Percentiles rank a stretch among this genome's conserved stretches.
Conservation (phyloP, 768 basidiomycete species). For the Suillus americanus region DNA sequence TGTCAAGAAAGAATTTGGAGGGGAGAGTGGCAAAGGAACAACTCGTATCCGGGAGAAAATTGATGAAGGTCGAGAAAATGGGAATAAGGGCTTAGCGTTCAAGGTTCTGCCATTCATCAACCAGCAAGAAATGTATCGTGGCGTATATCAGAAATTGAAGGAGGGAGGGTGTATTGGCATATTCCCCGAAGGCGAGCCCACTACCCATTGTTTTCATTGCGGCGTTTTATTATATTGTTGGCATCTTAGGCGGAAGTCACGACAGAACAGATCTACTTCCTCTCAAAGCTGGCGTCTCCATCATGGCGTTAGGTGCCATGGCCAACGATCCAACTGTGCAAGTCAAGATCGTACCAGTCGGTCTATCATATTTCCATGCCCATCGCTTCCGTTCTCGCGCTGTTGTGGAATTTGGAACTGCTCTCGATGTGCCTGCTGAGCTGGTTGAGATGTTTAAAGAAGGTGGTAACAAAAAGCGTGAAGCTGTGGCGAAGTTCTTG, state of each 20-base stretch:
- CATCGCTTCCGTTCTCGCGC: constrained; percentile 93
- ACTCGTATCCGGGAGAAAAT: constrained; percentile 64
- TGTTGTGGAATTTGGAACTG: constrained; percentile 93
- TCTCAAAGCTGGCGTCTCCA: constrained; percentile 94
- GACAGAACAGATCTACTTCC: constrained; percentile 96
- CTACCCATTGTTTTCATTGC: background rate
- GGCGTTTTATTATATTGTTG: background rate
- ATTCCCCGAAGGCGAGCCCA: constrained; percentile 86
- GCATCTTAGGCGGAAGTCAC: constrained; percentile 83
- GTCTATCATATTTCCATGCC: constrained; percentile 72
- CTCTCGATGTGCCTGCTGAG: constrained; percentile 89
- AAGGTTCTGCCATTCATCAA: constrained; percentile 87
- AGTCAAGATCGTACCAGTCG: constrained; percentile 91
- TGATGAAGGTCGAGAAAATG: constrained; percentile 55
- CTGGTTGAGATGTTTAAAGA: constrained; percentile 87
- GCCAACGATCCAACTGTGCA: constrained; percentile 81
- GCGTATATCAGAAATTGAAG: constrained; percentile 85
- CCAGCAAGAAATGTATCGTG: constrained; percentile 91
- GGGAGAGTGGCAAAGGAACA: constrained; percentile 76
- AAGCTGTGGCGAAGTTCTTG: constrained; percentile 86
- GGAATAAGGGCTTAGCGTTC: constrained; percentile 67
- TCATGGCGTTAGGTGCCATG: constrained; percentile 99
- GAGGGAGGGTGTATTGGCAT: constrained; percentile 93
- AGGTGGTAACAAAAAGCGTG: constrained; percentile 85
- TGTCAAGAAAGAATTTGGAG: constrained; percentile 85